Evolutionary conservation across 2,329 filamentous ascomycete species (phyloP), one percentile per base, ranked within the genome.

Genomic region (Atkinsonella texensis): DNA sequence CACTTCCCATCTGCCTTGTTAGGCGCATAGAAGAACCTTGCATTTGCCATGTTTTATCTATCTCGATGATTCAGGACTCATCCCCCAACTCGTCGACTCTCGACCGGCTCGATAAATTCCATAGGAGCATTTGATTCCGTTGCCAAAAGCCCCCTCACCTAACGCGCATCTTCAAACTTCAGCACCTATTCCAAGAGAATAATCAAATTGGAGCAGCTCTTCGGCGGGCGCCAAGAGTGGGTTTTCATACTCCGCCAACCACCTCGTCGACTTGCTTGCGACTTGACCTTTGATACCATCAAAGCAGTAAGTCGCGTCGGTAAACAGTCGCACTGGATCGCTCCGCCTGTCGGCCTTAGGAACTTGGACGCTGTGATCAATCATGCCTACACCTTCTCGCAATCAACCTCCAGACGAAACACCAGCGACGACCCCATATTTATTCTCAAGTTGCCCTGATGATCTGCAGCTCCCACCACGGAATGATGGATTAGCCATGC

Each of bases 361-460:
- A 20, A 20, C n/a, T 18, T 43, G 28, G 17, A 45, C 13, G 18
- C 18, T 33, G 11, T 28, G 6, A 28, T 32, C 10, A 52, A 69
- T 52, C 56, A 74, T 74, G 72, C 72, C 72, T 55, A 74, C 71
- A 23, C 72, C 72, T 52, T 73, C 72, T 15, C 67, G 69, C 50
- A 69, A 70, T 58, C 66, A 65, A 53, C 66, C 67, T 46, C 63
- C 68, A 44, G 63, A 67, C 55, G 50, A 43, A 51, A 64, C 65
- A 33, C 60, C 65, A 40, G 68, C 68, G 45, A 65, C 68, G 44
- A 64, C 63, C 52, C 63, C 66, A 4, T 63, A 67, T 52, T 62
- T 59, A 51, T 69, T 71, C 56, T 69, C 68, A 45, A 69, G 69
- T 56, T 74, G 71, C 52, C 71, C 71, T 53, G 71, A 74, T 52